Conservation (phyloP, 2,329 filamentous ascomycete species). For the Ascochyta koolunga region DNA sequence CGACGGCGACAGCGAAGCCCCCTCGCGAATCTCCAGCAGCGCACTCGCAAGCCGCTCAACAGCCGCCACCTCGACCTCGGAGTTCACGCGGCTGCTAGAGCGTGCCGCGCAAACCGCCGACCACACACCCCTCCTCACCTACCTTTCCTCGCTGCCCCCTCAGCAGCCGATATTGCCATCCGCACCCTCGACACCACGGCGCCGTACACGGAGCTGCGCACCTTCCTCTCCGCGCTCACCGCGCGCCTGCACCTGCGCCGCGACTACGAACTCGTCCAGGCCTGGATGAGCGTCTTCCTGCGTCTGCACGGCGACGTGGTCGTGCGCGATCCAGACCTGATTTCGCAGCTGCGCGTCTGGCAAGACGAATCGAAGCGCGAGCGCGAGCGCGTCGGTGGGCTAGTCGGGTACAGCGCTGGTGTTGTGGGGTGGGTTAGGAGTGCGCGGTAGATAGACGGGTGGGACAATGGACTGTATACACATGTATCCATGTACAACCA, state of each 20-base stretch:
- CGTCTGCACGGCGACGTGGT: slow-evolving; percentile 74
- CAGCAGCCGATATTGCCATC: slow-evolving; percentile 87
- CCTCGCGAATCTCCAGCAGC: slow-evolving; percentile 44
- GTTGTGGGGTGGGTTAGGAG: slow-evolving; percentile 81
- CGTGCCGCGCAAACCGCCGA: slow-evolving; percentile 59
- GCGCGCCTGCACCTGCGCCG: slow-evolving; percentile 68
- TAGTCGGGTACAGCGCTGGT: slow-evolving; percentile 87
- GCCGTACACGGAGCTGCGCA: slow-evolving; percentile 71
- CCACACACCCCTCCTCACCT: slow-evolving; percentile 73
- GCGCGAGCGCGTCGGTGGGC: slow-evolving; percentile 69
- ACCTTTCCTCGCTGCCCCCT: slow-evolving; percentile 84
- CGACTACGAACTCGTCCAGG: slow-evolving; percentile 93
- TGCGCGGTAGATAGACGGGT: slow-evolving; percentile 33
- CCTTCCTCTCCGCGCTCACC: slow-evolving; percentile 84
- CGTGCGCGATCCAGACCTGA: slow-evolving; percentile 57
- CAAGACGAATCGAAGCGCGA: slow-evolving; percentile 74
- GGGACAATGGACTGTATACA: too few species aligned
- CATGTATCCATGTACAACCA: too few species aligned
- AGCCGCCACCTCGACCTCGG: slow-evolving; percentile 38
- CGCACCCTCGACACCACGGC: slow-evolving; percentile 69
- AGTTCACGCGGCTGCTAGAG: slow-evolving; percentile 58
- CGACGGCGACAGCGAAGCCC: slow-evolving; percentile 24
- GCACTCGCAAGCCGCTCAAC: slow-evolving; percentile 39
- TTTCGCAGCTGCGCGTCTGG: slow-evolving; percentile 70
- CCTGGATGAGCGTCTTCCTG: slow-evolving; percentile 96